Base-by-base conservation (phyloP, 1,139 yeast species). In the Lodderomyces elongisporus region DNA sequence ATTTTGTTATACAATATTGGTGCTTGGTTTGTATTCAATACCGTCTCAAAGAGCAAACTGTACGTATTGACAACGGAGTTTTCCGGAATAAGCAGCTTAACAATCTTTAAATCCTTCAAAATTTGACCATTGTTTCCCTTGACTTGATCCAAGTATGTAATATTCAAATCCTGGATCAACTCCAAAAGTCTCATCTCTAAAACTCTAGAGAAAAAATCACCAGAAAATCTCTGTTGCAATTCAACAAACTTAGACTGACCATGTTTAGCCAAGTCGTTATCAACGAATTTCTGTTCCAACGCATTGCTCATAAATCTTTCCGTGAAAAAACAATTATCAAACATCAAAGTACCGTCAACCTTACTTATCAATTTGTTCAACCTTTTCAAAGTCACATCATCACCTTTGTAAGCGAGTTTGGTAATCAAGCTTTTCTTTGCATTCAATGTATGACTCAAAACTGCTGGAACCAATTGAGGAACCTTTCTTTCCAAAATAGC, bases 111-210 rank as follows among this genome's bases (percentile, higher is more conserved):
- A 37, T 60, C 66, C 25, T 48, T 42, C 9, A 36, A 35, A 20
- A 64, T 48, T 27, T 53, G 42, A 8, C 30, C 18, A 25, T 40
- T 38, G 14, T 41, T 34, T 4, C 41, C 47, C 17, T 40, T 25
- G n/a, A 47, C 44, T 13, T 46, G 45, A 17, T 47, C 46, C 42
- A 66, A 54, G 36, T 56, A 62, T 12, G 45, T 48, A 20, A 58
- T 36, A 33, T 54, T 62, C 35, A 66, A 51, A 36, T 60, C 58
- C 37, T 62, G 57, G 12, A 59, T 42, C 17, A 66, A 48, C 27
- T 62, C 70, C 38, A 65, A 47, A 2, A 66, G 34, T 47, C 73
- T 58, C 71, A 71, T 66, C 18, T 56, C 48, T 14, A 54, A 47
- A 3, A 66, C 34, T 9, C 61, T 36, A 1, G 48, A 52, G 38